phyloP scores from a whole-genome alignment of 352 stramenopile genomes.

The Globisporangium viniferum region DNA sequence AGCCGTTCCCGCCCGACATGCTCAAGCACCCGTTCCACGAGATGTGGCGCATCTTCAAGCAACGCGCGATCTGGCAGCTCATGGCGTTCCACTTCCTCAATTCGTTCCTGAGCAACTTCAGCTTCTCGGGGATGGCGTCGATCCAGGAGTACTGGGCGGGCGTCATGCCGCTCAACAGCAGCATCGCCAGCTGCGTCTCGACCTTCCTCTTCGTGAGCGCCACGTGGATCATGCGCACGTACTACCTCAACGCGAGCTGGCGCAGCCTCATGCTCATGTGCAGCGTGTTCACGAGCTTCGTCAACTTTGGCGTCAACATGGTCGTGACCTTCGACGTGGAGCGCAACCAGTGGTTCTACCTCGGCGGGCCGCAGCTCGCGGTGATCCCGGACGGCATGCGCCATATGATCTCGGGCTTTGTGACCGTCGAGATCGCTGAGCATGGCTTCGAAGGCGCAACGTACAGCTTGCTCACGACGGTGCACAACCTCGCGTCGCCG shows the following conservation, averaged over 20 bases:
- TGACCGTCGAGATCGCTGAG: conserved; percentile 70
- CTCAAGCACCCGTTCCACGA: conserved; percentile 40
- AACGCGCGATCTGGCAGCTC: conserved; percentile 68
- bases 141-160: conserved; percentile 62
- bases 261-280: conserved; percentile 46
- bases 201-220: conserved; percentile 47
- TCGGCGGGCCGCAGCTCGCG: conserved; percentile 51
- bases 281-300: conserved; percentile 40
- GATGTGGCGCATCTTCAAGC: conserved; percentile 71
- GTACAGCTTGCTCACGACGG: conserved; percentile 63
- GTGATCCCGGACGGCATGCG: conserved; percentile 63
- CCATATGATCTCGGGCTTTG: conserved; percentile 54
- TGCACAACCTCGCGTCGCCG: conserved; percentile 56
- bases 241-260: conserved; percentile 62
- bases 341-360: conserved; percentile 70
- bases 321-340: conserved; percentile 56
- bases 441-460: conserved; percentile 66
- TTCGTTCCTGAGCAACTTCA: conserved; percentile 55
- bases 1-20: conserved; percentile 23
- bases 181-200: conserved; percentile 46
- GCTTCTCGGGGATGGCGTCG: conserved; percentile 47
- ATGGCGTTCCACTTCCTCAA: conserved; percentile 69
- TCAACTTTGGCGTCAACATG: conserved; percentile 43
- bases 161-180: conserved; percentile 54
- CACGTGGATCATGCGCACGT: conserved; percentile 55